Base-by-base conservation (phyloP, 1,284 basidiomycete species). In the Naganishia liquefaciens region DNA sequence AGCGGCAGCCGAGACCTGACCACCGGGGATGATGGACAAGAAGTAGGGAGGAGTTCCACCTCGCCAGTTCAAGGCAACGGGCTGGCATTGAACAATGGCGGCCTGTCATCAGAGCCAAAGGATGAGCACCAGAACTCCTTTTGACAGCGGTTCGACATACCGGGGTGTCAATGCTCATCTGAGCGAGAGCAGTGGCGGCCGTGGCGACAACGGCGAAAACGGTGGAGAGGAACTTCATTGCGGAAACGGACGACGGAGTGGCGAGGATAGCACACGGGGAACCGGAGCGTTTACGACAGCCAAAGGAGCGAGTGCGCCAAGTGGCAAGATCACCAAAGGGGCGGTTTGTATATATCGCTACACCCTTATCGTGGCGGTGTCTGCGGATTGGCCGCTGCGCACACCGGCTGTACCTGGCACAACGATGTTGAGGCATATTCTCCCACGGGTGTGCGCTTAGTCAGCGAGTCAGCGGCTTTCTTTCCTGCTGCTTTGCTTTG, bases 1-100 rank as follows among this genome's bases (percentile, higher is more conserved):
- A 37, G 88, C 77, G 61, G 81, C 21, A 2, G 84, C 86, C n/a
- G 76, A 55, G 5, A 83, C 70, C 71, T 90, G 84, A 49, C 84
- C 86, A 85, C 87, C 87, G 60, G 88, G 88, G 58, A 89, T 74
- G 67, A 89, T 73, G 30, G 85, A 80, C 54, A 65, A 52, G 57
- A 54, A 66, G 80, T 84, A 91, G 0, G 89, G 89, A 0, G 80
- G 58, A 0, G 69, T 66, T 52, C 88, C 88, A 33, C 80, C 85
- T 30, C 70, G 55, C 85, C 86, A 91, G 13, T 74, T 75, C 67
- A 91, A 68, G 28, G 68, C 68, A 10, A 44, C 58, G 30, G 64
- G 64, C 28, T 54, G 58, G 30, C 64, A 66, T 44, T 55, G 54
- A 13, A 64, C 50, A 13, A 64, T 42, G 28, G 52, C 47, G 42